Percentiles rank a stretch among this genome's conserved stretches.
Conservation (phyloP, 2,329 filamentous ascomycete genomes). For the Akanthomyces muscarius region DNA sequence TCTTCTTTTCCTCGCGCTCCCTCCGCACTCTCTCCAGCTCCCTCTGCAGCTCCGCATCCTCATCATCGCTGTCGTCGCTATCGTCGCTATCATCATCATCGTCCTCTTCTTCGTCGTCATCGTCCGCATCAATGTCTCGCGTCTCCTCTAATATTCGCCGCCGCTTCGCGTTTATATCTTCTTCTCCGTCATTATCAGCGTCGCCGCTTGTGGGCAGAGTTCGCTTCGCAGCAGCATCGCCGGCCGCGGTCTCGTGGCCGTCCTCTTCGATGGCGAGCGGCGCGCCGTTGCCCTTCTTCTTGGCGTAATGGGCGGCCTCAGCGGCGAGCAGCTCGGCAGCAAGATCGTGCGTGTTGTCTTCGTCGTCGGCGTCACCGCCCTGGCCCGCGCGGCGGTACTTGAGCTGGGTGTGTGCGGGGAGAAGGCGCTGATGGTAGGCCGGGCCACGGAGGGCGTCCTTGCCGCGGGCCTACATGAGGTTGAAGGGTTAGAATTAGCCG, state of each 20-base stretch:
- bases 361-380: constrained; percentile 71
- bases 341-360: constrained; percentile 70
- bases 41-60: constrained; percentile 76
- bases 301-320: constrained; percentile 82
- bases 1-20: constrained; percentile 51
- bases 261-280: constrained; percentile 43
- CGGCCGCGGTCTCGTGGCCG: constrained; percentile 37
- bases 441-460: constrained; percentile 92
- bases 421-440: constrained; percentile 92
- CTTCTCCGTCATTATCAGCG: constrained; percentile 38
- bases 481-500: neutral
- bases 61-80: constrained; percentile 46
- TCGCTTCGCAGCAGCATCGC: constrained; percentile 53
- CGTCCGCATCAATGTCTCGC: constrained; percentile 76
- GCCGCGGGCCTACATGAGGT: constrained; percentile 64
- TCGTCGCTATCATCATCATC: constrained; percentile 45
- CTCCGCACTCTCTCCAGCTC: constrained; percentile 92
- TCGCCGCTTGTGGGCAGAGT: constrained; percentile 33
- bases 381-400: constrained; percentile 87
- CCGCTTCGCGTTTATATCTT: constrained; percentile 76
- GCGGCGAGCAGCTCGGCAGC: constrained; percentile 85
- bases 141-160: constrained; percentile 84
- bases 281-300: constrained; percentile 64
- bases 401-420: constrained; percentile 88
- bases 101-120: constrained; percentile 57